A percentile compares a stretch with the other conserved stretches of the same genome.
phyloP scores from a whole-genome alignment of 2,329 filamentous ascomycete genomes.

The Hymenoscyphus occultus region DNA sequence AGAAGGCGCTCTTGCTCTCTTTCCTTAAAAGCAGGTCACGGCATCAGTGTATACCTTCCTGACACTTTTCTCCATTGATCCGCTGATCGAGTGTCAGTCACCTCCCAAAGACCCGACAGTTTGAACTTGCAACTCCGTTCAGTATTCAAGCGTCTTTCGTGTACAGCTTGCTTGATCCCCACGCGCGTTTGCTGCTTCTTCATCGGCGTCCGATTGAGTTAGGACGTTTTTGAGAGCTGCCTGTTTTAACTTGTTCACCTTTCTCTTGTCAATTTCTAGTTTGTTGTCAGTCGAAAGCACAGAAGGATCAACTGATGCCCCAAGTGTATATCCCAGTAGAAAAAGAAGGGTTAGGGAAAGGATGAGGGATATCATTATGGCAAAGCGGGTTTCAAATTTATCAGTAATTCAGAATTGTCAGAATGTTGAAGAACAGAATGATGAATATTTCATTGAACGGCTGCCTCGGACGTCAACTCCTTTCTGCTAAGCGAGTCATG shows the following conservation, averaged over 20 bases:
- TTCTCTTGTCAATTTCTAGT: not conserved
- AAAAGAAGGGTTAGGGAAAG: no score
- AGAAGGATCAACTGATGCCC: no score
- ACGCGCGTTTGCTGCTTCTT: not conserved
- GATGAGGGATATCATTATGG: no score
- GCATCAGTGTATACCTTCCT: slow-evolving; percentile 36
- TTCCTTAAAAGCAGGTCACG: slow-evolving; percentile 36
- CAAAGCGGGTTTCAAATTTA: no score
- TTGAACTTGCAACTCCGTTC: slow-evolving; percentile 8
- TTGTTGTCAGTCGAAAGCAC: no score
- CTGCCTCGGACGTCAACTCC: no score
- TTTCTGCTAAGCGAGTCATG: no score
- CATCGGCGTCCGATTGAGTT: not conserved
- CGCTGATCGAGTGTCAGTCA: not conserved
- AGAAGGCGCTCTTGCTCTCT: slow-evolving; percentile 28
- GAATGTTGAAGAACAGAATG: no score
- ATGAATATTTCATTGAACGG: no score
- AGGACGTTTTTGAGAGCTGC: not conserved
- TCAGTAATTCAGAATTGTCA: no score
- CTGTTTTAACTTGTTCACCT: not conserved
- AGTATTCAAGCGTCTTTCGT: not conserved
- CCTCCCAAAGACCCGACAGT: no score
- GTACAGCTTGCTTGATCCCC: slow-evolving; percentile 5
- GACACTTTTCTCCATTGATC: slow-evolving; percentile 3
- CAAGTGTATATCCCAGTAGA: no score